Conservation (phyloP, 2,329 filamentous ascomycete genomes). For the Botrytis elliptica region DNA sequence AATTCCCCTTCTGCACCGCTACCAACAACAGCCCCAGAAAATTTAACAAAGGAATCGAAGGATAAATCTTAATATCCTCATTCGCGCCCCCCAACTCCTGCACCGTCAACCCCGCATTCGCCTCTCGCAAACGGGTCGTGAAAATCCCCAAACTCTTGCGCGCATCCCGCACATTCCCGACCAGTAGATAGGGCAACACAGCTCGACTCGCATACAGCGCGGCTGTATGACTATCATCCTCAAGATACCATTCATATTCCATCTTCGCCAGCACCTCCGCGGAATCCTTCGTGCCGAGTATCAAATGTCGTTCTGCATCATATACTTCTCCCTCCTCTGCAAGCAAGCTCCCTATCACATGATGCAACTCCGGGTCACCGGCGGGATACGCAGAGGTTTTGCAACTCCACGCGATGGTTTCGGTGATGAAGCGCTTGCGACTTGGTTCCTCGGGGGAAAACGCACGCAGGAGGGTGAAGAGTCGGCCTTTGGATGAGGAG, state of each 20-base stretch:
- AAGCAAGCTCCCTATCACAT: conserved; percentile 82
- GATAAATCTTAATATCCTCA: conserved; percentile 82
- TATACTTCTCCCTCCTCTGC: conserved; percentile 92
- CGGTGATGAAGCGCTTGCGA: conserved; percentile 85
- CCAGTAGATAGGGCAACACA: conserved; percentile 85
- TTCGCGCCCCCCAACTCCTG: conserved; percentile 76
- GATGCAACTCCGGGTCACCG: conserved; percentile 91
- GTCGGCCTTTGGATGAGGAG: conserved; percentile 67
- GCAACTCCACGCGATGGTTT: conserved; percentile 67
- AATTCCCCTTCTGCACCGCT: conserved; percentile 73
- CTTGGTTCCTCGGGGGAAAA: conserved; percentile 85
- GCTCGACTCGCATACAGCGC: conserved; percentile 82
- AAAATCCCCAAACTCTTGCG: conserved; percentile 78
- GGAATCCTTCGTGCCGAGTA: conserved; percentile 86
- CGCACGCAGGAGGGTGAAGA: conserved; percentile 75
- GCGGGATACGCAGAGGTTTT: conserved; percentile 73
- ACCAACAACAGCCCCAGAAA: conserved; percentile 84
- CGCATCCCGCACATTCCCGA: conserved; percentile 86
- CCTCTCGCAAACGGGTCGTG: conserved; percentile 60
- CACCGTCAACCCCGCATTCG: conserved; percentile 59
- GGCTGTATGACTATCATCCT: conserved; percentile 84
- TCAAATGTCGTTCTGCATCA: conserved; percentile 87
- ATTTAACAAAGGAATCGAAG: conserved; percentile 89
- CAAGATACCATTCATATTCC: conserved; percentile 91
- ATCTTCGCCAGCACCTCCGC: conserved; percentile 75